Evolutionary conservation across 805 yeast species (phyloP).

Genomic region (Crinitomyces ghanaensis): DNA sequence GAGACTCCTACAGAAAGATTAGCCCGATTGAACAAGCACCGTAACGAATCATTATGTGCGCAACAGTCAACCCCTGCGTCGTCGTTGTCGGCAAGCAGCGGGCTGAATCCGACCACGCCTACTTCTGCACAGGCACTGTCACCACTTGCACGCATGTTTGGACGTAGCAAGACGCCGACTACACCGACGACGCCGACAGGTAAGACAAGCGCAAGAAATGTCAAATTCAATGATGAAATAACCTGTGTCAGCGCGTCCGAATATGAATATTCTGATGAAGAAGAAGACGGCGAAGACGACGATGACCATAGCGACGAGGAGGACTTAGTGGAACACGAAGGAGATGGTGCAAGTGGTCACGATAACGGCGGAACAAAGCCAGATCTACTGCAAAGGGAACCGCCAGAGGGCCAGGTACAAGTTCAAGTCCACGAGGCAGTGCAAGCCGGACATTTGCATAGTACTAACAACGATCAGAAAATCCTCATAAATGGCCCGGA

Average conservation of each 20-base stretch:
- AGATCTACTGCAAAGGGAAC: background rate
- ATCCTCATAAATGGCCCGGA: background rate
- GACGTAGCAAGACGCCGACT: background rate
- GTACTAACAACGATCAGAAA: background rate
- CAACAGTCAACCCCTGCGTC: slow-evolving; percentile 8
- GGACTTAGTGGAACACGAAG: slow-evolving; percentile 6
- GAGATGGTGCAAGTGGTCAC: slow-evolving; percentile 4
- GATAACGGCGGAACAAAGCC: too few relatives aligned
- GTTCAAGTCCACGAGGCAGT: background rate
- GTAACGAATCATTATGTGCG: slow-evolving; percentile 51
- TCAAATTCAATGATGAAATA: slow-evolving; percentile 12
- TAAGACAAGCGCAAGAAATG: slow-evolving; percentile 9
- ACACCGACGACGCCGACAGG: background rate
- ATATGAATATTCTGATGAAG: slow-evolving; percentile 18
- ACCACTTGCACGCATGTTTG: background rate
- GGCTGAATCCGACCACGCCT: slow-evolving; percentile 6
- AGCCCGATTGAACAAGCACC: slow-evolving; percentile 86
- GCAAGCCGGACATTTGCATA: background rate
- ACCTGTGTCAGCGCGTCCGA: slow-evolving; percentile 20
- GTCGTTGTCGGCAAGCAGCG: slow-evolving; percentile 10
- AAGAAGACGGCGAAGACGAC: slow-evolving; percentile 13
- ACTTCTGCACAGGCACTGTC: background rate
- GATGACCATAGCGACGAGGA: slow-evolving; percentile 11
- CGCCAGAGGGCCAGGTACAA: background rate
- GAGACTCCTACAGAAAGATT: slow-evolving; percentile 86